Base-by-base conservation (phyloP, 164 flowering plant species). In the grape (Vitis vinifera) region DNA sequence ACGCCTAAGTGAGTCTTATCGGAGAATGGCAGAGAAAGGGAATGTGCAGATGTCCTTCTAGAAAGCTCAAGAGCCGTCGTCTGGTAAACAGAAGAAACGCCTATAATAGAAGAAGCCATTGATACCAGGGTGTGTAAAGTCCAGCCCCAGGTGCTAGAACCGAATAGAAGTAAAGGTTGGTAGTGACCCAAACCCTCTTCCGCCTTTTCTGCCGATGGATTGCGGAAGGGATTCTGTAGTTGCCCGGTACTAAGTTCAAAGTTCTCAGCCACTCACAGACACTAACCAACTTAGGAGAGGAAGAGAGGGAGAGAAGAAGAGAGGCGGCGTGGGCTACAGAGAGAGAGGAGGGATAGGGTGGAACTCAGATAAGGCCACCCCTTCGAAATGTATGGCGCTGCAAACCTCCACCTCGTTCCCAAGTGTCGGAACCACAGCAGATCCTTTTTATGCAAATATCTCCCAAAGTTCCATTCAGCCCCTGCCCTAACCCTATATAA, bases 41-140 rank as follows among this genome's bases (percentile, higher is more conserved):
- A 47, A 47, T 77, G 17, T 0, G 70, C n/a, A 4, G 50, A 51
- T 0, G 53, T 31, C n/a, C 69, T 68, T 48, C 63, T 67, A 3
- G 76, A 70, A 2, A 70, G 69, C 19, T 84, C 85, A 9, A 78
- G 76, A 52, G 75, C 68, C 0, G 83, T 81, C 1, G 72, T 47
- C 53, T 81, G 83, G 79, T 58, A 78, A 10, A 84, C 37, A 16
- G 87, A 79, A 0, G 89, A 80, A 8, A 83, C 80, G 8, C 84
- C 87, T 14, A 82, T 0, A 8, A 77, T 44, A n/a, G 85, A 80
- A 44, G 88, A 86, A 60, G 88, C 79, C 91, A 88, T 88, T 66
- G 70, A 23, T 23, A 23, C 27, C 27, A 23, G 2, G 27, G 0
- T 23, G 27, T 23, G 27, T 23, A 23, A 23, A 23, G 27, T 23